A percentile compares a stretch with the other conserved stretches of the same genome.
Conservation (phyloP, 2,329 filamentous ascomycete genomes). For the Fusarium torulosum region DNA sequence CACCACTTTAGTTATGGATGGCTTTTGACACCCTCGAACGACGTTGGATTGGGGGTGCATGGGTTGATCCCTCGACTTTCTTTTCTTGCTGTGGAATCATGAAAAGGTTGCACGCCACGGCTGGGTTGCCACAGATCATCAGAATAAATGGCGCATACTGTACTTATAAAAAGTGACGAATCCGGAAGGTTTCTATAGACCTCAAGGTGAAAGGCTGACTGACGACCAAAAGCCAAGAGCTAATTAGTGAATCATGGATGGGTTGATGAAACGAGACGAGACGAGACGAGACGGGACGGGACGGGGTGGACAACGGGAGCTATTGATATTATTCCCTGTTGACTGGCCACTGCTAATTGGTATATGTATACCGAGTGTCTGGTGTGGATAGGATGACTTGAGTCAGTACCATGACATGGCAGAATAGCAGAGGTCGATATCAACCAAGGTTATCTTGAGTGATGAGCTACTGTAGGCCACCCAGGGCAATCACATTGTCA, state of each 20-base stretch:
- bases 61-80: conserved; percentile 6
- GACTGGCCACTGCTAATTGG: conserved; percentile 2
- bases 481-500: conserved; percentile 3
- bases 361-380: neutral
- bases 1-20: neutral
- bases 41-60: conserved; percentile 2
- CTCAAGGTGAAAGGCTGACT: neutral
- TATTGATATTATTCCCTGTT: conserved; percentile 8
- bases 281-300: conserved; percentile 35
- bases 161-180: conserved; percentile 12
- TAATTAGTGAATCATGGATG: conserved; percentile 2
- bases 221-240: neutral
- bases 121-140: conserved; percentile 20
- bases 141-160: conserved; percentile 37
- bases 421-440: neutral
- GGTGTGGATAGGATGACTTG: conserved; percentile 17
- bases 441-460: conserved; percentile 16
- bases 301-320: conserved; percentile 15
- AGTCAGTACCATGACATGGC: neutral
- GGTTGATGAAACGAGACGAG: conserved; percentile 29
- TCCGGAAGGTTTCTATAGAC: conserved; percentile 19
- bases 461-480: conserved; percentile 4
- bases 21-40: conserved; percentile 29
- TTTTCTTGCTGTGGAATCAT: conserved; percentile 7
- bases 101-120: conserved; percentile 41